Conservation (phyloP, 371 early-diverging fungal genomes). For the Blakeslea trispora region DNA sequence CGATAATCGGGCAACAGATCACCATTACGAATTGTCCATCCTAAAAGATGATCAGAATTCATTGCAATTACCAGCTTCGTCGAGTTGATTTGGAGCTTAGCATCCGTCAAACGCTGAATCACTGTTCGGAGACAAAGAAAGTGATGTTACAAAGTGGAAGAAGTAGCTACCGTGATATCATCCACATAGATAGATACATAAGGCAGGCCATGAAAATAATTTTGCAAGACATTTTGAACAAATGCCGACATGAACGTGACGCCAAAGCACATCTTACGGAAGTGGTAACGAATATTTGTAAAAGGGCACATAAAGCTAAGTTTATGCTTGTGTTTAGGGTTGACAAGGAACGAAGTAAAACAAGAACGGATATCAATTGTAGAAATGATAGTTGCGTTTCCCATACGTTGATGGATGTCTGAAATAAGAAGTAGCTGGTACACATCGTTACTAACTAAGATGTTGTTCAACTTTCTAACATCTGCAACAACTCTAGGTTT, state of each 20-base stretch:
- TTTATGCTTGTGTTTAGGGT: slow-evolving; percentile 2
- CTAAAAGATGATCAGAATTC: neutral
- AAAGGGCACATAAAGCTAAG: slow-evolving; percentile 6
- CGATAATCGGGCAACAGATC: slow-evolving; percentile 7
- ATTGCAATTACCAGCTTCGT: slow-evolving; percentile 5
- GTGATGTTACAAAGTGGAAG: neutral
- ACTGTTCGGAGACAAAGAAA: slow-evolving; percentile 1
- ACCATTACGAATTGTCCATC: slow-evolving; percentile 8
- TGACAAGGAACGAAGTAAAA: slow-evolving; percentile 2
- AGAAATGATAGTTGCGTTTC: neutral
- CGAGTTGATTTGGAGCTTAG: neutral
- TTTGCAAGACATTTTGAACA: slow-evolving; percentile 2
- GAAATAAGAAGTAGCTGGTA: slow-evolving; percentile 1
- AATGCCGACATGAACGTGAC: neutral
- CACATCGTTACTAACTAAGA: neutral
- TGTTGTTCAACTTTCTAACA: slow-evolving; percentile 3
- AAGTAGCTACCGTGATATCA: slow-evolving; percentile 1
- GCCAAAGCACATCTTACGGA: slow-evolving; percentile 1
- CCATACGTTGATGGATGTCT: neutral
- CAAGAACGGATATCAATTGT: slow-evolving; percentile 9
- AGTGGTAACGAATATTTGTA: neutral
- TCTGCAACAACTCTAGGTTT: slow-evolving; percentile 11
- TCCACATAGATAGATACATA: slow-evolving; percentile 8
- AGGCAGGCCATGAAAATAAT: slow-evolving; percentile 2
- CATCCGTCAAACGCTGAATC: slow-evolving; percentile 9